phyloP scores from a whole-genome alignment of 345 rosid genomes.

The Eucalyptus pauciflora region DNA sequence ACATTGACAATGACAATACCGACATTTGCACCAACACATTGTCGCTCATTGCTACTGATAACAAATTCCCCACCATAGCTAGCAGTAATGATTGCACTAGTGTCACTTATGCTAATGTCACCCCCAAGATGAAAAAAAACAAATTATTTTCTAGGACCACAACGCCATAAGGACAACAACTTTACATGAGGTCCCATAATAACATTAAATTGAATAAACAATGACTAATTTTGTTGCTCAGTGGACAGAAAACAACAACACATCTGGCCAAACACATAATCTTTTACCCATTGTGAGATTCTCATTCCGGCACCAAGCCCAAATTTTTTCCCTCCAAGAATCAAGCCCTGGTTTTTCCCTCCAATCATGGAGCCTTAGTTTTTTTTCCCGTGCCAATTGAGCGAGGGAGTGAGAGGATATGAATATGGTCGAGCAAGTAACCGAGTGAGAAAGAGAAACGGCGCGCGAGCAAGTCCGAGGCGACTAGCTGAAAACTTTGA shows the following conservation, averaged over 20 bases:
- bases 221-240: neutral
- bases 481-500: neutral
- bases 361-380: neutral
- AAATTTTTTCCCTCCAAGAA: neutral
- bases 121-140: neutral
- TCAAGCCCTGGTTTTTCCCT: neutral
- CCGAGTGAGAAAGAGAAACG: neutral
- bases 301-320: neutral
- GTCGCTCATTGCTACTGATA: neutral
- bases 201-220: neutral
- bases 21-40: neutral
- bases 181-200: neutral
- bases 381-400: neutral
- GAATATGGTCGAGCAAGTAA: neutral
- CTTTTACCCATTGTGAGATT: neutral
- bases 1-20: neutral
- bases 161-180: accelerated
- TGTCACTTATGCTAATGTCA: neutral
- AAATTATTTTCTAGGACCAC: neutral
- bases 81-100: neutral
- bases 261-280: neutral
- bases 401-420: neutral
- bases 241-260: neutral
- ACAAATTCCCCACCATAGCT: neutral
- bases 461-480: neutral